phyloP scores from a whole-genome alignment of 1,284 basidiomycete genomes.

The Takashimella koratensis region DNA sequence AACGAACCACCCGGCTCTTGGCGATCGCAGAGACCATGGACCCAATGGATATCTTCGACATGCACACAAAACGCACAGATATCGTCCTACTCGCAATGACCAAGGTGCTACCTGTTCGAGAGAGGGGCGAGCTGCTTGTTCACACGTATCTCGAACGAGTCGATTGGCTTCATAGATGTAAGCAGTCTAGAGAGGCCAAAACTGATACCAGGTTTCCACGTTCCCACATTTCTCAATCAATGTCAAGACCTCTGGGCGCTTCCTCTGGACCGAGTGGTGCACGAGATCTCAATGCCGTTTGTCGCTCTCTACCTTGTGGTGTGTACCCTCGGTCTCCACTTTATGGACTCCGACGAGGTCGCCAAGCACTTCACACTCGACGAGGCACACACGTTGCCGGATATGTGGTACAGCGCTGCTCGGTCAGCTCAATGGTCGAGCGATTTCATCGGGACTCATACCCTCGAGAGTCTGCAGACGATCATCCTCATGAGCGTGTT shows the following conservation, averaged over 20 bases:
- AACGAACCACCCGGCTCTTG: constrained; percentile 29
- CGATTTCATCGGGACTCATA: constrained; percentile 48
- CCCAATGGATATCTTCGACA: constrained; percentile 42
- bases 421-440: constrained; percentile 42
- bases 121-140: constrained; percentile 45
- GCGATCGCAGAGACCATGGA: constrained; percentile 41
- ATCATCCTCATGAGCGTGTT: constrained; percentile 46
- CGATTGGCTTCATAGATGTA: constrained; percentile 50
- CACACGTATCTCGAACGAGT: constrained; percentile 45
- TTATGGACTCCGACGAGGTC: constrained; percentile 45
- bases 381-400: constrained; percentile 39
- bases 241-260: constrained; percentile 48
- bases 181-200: too few relatives aligned
- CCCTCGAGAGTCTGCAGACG: constrained; percentile 45
- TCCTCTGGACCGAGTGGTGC: constrained; percentile 35
- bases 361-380: constrained; percentile 40
- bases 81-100: constrained; percentile 43
- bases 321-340: constrained; percentile 47
- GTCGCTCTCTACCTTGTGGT: constrained; percentile 45
- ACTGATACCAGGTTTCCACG: constrained; percentile 34
- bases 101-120: constrained; percentile 39
- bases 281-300: constrained; percentile 48
- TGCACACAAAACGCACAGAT: constrained; percentile 44
- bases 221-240: constrained; percentile 46
- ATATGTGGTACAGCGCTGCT: constrained; percentile 44